Conservation (phyloP, 2,329 filamentous ascomycete genomes). For the Lasiodiplodia citricola region DNA sequence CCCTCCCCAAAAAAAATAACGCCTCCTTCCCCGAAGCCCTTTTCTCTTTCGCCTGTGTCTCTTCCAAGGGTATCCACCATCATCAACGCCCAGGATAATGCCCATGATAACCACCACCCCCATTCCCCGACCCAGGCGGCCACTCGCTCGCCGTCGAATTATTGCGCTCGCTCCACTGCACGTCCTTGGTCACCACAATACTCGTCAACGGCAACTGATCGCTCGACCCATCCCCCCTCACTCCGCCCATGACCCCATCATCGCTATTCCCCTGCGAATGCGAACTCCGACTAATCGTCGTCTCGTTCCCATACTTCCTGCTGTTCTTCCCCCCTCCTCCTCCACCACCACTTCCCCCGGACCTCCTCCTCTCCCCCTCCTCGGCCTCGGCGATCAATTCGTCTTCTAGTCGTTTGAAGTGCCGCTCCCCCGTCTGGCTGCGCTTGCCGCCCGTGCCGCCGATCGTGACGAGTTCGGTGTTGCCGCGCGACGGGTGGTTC, state of each 20-base stretch:
- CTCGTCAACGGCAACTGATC: conserved; percentile 17
- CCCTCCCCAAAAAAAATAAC: too few relatives aligned
- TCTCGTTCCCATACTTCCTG: not conserved
- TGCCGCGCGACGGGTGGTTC: conserved; percentile 4
- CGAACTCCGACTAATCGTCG: not conserved
- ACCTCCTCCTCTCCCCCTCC: not conserved
- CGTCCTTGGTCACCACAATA: conserved; percentile 20
- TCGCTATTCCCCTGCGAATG: not conserved
- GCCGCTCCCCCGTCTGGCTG: conserved; percentile 23
- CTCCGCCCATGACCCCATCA: not conserved
- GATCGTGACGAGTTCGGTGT: conserved; percentile 20
- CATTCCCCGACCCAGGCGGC: not conserved
- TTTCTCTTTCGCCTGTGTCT: too few relatives aligned
- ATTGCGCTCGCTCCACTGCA: conserved; percentile 15
- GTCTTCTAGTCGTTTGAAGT: conserved; percentile 25
- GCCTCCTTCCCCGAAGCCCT: too few relatives aligned
- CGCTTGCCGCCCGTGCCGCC: conserved; percentile 14
- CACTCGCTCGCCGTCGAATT: not conserved
- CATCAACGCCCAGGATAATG: not conserved
- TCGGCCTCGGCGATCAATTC: not conserved
- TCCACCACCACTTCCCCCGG: too few relatives aligned
- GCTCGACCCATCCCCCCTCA: not conserved
- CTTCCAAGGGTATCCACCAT: too few relatives aligned
- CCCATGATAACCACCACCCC: not conserved
- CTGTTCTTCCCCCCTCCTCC: too few relatives aligned